Conservation (phyloP, 164 flowering plant species). For the Liquidambar formosana region DNA sequence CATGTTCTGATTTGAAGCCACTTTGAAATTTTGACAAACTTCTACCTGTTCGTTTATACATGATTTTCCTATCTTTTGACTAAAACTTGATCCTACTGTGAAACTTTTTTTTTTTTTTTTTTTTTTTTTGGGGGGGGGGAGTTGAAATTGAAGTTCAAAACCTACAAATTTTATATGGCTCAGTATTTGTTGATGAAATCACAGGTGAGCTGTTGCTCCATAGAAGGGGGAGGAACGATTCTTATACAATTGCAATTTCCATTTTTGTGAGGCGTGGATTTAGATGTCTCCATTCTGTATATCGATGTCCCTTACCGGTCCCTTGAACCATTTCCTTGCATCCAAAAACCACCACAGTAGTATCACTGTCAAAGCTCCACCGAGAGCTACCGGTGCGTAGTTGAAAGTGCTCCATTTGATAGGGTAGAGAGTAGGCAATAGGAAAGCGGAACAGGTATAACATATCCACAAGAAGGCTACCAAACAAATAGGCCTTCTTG, state of each 20-base stretch:
- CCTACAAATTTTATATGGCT: no score
- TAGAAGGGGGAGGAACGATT: neutral
- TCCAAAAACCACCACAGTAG: conserved; percentile 64
- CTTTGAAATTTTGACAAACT: neutral
- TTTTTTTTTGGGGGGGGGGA: no score
- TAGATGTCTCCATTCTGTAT: conserved; percentile 22
- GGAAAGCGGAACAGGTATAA: conserved; percentile 29
- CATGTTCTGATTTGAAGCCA: neutral
- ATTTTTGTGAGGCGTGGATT: neutral
- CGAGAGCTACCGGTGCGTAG: conserved; percentile 35
- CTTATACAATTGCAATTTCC: neutral
- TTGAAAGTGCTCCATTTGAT: conserved; percentile 30
- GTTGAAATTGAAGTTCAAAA: neutral
- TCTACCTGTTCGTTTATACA: neutral
- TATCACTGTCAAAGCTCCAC: conserved; percentile 16
- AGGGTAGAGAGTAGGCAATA: conserved; percentile 30
- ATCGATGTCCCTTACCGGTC: conserved; percentile 59
- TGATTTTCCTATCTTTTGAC: neutral
- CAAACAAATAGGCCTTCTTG: conserved; percentile 33
- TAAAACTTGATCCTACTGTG: no score
- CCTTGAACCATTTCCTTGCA: conserved; percentile 73
- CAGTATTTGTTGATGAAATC: neutral
- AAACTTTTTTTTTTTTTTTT: no score
- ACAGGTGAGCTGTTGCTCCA: conserved; percentile 1
- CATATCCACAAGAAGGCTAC: conserved; percentile 35